These are phyloP conservation scores for Sporothrix pallida DNA, from an alignment of 2,329 filamentous ascomycete genomes.

Conservation along the genomic window DNA sequence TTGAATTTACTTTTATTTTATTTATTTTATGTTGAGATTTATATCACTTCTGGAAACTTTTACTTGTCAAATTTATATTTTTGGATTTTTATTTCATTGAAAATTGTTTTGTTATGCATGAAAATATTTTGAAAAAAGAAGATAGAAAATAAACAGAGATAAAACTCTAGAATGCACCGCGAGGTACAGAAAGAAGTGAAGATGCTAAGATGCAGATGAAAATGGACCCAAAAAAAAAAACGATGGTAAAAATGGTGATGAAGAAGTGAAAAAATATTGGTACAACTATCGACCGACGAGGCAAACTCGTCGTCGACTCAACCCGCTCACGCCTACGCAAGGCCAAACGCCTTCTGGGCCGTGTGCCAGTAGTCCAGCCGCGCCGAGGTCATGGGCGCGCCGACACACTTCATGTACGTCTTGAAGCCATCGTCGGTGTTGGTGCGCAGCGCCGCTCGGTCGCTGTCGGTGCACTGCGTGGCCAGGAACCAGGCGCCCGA, in stretches of 20 bases:
- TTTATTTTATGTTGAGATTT: background rate
- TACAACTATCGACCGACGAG: background rate
- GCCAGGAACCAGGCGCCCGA: conserved; percentile 59
- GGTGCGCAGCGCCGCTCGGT: conserved; percentile 45
- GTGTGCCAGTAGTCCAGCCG: conserved; percentile 51
- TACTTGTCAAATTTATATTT: background rate
- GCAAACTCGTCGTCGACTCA: no score
- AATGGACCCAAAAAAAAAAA: background rate
- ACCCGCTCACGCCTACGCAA: conserved; percentile 38
- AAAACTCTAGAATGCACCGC: background rate
- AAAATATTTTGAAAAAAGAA: background rate
- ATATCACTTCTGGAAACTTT: background rate
- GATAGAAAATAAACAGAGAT: background rate
- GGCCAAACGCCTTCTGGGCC: conserved; percentile 56
- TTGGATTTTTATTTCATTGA: background rate
- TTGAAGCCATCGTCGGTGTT: conserved; percentile 51
- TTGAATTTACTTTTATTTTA: background rate
- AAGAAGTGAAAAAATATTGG: background rate
- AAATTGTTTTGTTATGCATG: background rate
- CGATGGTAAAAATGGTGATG: background rate
- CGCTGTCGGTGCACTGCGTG: conserved; percentile 49
- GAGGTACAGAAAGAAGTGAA: conserved; percentile 19
- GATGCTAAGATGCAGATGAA: background rate
- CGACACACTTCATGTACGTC: conserved; percentile 57
- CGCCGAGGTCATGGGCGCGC: conserved; percentile 41